phyloP scores from a whole-genome alignment of 2,329 filamentous ascomycete genomes.

The Coccinonectria pachysandricola region DNA sequence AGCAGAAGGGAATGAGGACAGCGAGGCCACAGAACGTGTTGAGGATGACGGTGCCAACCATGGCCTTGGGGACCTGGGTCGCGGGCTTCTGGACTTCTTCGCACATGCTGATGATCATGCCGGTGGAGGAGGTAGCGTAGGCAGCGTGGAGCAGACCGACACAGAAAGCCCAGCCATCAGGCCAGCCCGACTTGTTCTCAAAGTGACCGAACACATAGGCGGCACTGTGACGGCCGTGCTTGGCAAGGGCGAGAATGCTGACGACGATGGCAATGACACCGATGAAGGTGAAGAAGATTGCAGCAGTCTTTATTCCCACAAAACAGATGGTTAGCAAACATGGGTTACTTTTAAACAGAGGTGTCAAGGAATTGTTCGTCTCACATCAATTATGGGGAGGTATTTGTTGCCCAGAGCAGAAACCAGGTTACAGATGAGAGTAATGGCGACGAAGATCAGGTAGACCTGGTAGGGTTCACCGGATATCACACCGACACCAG shows the following conservation, averaged over 20 bases:
- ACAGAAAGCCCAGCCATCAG: conserved; percentile 61
- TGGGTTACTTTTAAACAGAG: conserved; percentile 1
- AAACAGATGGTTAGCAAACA: conserved; percentile 4
- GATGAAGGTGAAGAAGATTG: conserved; percentile 66
- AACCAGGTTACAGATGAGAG: conserved; percentile 52
- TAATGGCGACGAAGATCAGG: conserved; percentile 61
- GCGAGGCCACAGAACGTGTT: conserved; percentile 57
- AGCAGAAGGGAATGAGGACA: conserved; percentile 59
- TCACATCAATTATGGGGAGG: conserved; percentile 59
- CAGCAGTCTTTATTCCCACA: conserved; percentile 44
- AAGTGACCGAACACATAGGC: conserved; percentile 59
- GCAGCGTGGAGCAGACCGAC: conserved; percentile 63
- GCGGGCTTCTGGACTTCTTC: conserved; percentile 59
- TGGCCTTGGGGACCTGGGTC: conserved; percentile 61
- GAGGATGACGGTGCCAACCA: conserved; percentile 57
- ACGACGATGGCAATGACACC: conserved; percentile 57
- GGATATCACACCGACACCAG: conserved; percentile 33
- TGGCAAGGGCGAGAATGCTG: conserved; percentile 54
- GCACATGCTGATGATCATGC: conserved; percentile 74
- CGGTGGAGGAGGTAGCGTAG: conserved; percentile 65
- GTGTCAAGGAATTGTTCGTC: conserved; percentile 21
- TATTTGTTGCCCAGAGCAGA: conserved; percentile 58
- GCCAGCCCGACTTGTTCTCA: conserved; percentile 59
- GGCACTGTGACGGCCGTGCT: conserved; percentile 53
- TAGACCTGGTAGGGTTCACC: conserved; percentile 55